Conservation (phyloP, 306 rosid genomes). For the Cucurbita argyrosperma region DNA sequence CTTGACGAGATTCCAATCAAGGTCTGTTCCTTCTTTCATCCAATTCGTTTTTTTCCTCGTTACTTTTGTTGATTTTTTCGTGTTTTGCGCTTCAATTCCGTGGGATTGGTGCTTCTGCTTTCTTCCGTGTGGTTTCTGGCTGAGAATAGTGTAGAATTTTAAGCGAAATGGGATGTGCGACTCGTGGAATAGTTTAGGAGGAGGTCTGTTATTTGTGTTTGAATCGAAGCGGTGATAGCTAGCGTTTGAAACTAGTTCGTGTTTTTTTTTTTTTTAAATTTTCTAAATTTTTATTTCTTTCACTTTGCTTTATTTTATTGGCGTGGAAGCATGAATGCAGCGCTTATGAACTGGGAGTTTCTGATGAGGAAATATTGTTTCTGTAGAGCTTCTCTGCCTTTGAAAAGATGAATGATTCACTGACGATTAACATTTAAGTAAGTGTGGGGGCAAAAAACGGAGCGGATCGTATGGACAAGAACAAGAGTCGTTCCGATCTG, state of each 20-base stretch:
- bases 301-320: not conserved
- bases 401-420: slow-evolving; percentile 21
- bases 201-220: not conserved
- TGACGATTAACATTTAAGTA: slow-evolving; percentile 15
- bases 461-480: slow-evolving; percentile 76
- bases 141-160: not conserved
- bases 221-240: not conserved
- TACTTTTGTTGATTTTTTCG: not conserved
- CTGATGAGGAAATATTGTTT: slow-evolving; percentile 3
- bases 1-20: slow-evolving; percentile 10
- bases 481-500: slow-evolving; percentile 84
- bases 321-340: not conserved
- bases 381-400: not conserved
- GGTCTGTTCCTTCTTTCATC: slow-evolving; percentile 19
- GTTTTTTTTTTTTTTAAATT: too few relatives aligned
- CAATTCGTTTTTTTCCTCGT: not conserved
- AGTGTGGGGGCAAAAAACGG: slow-evolving; percentile 35
- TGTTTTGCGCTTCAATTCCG: not conserved
- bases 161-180: not conserved
- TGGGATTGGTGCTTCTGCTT: not conserved
- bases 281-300: too few relatives aligned
- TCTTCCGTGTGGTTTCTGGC: not conserved
- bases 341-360: not conserved
- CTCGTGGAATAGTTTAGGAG: not conserved
- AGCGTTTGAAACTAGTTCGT: not conserved